These are phyloP conservation scores for Penicillium sp. DNA, from an alignment of 2,329 filamentous ascomycete genomes.

Conservation along the genomic window DNA sequence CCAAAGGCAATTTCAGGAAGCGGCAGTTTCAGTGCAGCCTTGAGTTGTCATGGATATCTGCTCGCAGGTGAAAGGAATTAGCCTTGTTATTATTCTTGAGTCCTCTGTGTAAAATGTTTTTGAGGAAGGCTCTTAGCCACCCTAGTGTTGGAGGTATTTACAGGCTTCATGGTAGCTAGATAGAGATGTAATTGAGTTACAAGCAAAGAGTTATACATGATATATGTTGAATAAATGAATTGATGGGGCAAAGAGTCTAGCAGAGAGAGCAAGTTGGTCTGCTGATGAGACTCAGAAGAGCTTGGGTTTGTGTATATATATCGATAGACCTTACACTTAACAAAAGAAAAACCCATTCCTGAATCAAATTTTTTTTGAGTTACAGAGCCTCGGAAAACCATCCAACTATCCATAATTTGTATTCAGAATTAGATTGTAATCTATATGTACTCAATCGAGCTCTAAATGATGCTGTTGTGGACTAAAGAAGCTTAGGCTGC, in stretches of 20 bases:
- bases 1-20: neutral
- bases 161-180: neutral
- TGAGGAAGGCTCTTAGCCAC: neutral
- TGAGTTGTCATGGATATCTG: neutral
- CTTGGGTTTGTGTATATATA: neutral
- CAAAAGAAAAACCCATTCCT: neutral
- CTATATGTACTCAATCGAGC: neutral
- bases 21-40: neutral
- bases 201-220: neutral
- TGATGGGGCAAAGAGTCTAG: neutral
- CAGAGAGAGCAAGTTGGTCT: neutral
- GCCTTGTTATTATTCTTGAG: neutral
- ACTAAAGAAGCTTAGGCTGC: slow-evolving; percentile 17
- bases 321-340: too few species aligned
- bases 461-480: neutral
- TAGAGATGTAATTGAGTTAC: neutral
- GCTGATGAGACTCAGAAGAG: neutral
- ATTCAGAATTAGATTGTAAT: neutral
- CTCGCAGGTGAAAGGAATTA: neutral
- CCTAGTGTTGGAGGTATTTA: neutral
- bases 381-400: neutral
- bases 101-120: neutral
- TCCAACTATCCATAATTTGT: neutral
- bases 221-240: neutral
- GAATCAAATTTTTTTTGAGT: neutral